These are phyloP conservation scores for Naganishia kalamii DNA, from an alignment of 768 basidiomycete genomes.

Conservation along the genomic window DNA sequence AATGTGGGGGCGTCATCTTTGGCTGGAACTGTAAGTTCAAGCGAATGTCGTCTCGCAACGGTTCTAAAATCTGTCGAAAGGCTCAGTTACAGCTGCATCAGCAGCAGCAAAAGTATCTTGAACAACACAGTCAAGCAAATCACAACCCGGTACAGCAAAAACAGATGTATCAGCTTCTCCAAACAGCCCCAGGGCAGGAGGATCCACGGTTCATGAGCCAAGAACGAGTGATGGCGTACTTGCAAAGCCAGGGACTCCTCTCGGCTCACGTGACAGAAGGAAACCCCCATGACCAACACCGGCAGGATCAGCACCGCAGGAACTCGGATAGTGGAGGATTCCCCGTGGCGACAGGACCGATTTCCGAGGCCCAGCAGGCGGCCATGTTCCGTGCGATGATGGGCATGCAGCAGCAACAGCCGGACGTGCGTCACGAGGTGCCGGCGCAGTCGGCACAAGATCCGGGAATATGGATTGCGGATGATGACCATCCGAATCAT, in stretches of 20 bases:
- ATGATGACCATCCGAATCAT: not conserved
- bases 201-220: constrained; percentile 3
- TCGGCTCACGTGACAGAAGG: not conserved
- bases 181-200: not conserved
- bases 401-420: not conserved
- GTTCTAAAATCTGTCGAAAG: not conserved
- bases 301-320: not conserved
- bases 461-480: constrained; percentile 4
- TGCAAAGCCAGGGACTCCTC: not conserved
- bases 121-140: not conserved
- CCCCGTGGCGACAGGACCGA: not conserved
- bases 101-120: not conserved
- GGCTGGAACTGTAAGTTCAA: not conserved
- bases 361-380: constrained; percentile 4
- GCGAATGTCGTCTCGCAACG: not conserved
- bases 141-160: not conserved
- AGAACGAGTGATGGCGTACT: constrained; percentile 6
- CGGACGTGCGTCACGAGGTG: not conserved
- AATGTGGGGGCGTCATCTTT: not conserved
- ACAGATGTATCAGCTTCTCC: constrained; percentile 9
- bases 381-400: constrained; percentile 10
- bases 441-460: not conserved
- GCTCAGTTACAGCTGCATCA: not conserved
- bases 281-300: not conserved
- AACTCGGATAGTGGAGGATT: not conserved